Base-by-base conservation (phyloP, 2,329 filamentous ascomycete species). In the Metarhizium guizhouense region DNA sequence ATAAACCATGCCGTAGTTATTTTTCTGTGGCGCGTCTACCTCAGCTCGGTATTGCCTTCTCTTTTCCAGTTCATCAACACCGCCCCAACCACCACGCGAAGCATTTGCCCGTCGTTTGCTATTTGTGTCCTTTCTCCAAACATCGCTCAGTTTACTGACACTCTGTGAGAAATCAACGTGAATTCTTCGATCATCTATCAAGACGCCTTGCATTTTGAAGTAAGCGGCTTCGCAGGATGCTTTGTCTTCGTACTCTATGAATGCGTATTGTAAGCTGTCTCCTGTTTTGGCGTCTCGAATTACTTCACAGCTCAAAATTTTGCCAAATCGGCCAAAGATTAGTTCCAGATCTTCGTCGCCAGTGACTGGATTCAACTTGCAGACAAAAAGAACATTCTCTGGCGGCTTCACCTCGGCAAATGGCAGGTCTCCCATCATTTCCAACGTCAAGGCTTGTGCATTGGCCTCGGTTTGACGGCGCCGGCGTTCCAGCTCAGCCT, bases 81-180 rank as follows among this genome's bases (percentile, higher is more conserved):
- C 94, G 61, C 94, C 94, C 76, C 95, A 99, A 6, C 94, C 94
- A 54, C 90, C 90, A 36, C 77, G 78, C 18, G 72, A 72, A 2
- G 74, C 70, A 65, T 78, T 70, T 70, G 80, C 64, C 71, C 76
- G 74, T 50, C 93, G 82, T 74, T 95, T 96, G 45, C 80, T 82
- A 66, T 95, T 95, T 20, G 92, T 90, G 47, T 86, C 86, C 58
- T 84, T 87, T 59, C 94, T 82, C 94, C 94, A 99, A 16, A 86
- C 85, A 59, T 95, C 90, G 49, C 90, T 94, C 7, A 99, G 74
- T 67, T 90, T 93, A 59, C 85, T 82, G 58, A 92, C 94, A 68
- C 90, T 96, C 74, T 99, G 94, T 11, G 92, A 96, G 72, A 99
- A 99, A 73, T 99, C 94, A 55, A 99, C 94, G 67, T 99, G 94